Evolutionary conservation across 1,284 basidiomycete species (phyloP).

Genomic region (Ustanciosporium gigantosporum): DNA sequence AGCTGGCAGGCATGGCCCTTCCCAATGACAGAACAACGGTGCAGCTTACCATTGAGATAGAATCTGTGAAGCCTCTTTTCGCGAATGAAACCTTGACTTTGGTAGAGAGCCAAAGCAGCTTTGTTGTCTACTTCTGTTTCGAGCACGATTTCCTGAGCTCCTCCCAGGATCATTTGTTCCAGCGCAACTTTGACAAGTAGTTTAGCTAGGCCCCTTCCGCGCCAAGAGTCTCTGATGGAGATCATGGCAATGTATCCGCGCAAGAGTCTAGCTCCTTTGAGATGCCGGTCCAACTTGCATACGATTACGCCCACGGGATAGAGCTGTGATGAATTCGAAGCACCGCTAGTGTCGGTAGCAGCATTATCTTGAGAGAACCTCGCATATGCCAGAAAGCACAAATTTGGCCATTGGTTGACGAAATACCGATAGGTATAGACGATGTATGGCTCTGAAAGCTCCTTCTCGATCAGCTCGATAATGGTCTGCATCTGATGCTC

Average conservation of each 20-base stretch:
- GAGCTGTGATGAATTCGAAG: background rate
- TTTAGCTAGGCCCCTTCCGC: constrained; percentile 65
- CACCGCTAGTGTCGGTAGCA: background rate
- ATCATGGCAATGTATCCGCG: constrained; percentile 98
- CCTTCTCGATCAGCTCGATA: constrained; percentile 54
- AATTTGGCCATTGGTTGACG: constrained; percentile 90
- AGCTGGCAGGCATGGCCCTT: background rate
- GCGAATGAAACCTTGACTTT: constrained; percentile 87
- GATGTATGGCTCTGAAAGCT: constrained; percentile 86
- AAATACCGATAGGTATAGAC: constrained; percentile 75
- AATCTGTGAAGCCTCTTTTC: constrained; percentile 94
- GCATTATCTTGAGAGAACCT: background rate
- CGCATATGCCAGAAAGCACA: constrained; percentile 75
- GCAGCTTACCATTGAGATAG: constrained; percentile 79
- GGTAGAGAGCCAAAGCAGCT: constrained; percentile 83
- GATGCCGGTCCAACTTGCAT: constrained; percentile 88
- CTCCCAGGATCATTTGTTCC: constrained; percentile 75
- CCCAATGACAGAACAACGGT: background rate
- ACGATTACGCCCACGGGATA: constrained; percentile 75
- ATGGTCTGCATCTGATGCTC: constrained; percentile 65
- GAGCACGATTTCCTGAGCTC: constrained; percentile 86
- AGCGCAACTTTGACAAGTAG: constrained; percentile 68
- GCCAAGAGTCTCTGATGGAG: constrained; percentile 38
- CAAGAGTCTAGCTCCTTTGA: constrained; percentile 67
- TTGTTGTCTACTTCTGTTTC: constrained; percentile 96